Conservation (phyloP, 805 yeast genomes). For the Pichia exigua region DNA sequence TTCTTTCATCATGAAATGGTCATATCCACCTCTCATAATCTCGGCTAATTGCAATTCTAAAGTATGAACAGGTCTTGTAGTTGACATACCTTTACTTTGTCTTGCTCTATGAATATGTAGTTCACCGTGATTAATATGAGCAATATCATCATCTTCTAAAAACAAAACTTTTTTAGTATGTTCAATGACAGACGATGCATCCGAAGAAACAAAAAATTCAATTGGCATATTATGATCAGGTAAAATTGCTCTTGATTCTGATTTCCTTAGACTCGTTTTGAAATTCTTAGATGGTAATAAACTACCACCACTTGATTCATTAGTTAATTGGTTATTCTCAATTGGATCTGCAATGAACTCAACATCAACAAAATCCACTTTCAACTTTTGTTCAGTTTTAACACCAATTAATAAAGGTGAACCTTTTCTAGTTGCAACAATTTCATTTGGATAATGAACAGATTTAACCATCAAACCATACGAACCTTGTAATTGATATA, state of each 20-base stretch:
- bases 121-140: conserved; percentile 97
- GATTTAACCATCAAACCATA: conserved; percentile 94
- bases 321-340: conserved; percentile 8
- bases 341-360: conserved; percentile 71
- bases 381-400: conserved; percentile 88
- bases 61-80: conserved; percentile 93
- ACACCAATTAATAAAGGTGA: conserved; percentile 97
- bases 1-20: conserved; percentile 98
- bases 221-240: conserved; percentile 88
- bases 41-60: conserved; percentile 94
- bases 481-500: conserved; percentile 93
- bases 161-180: conserved; percentile 96
- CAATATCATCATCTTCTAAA: conserved; percentile 97
- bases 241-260: conserved; percentile 87
- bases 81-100: conserved; percentile 79
- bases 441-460: conserved; percentile 87
- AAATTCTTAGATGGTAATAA: conserved; percentile 10
- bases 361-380: conserved; percentile 96
- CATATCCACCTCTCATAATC: conserved; percentile 95
- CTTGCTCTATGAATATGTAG: conserved; percentile 96
- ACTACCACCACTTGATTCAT: conserved; percentile 24
- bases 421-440: conserved; percentile 96
- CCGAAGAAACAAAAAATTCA: conserved; percentile 93
- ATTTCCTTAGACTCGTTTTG: conserved; percentile 23
- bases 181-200: conserved; percentile 92